Base-by-base conservation (phyloP, 441 rosid species). In the Adansonia gregorii region DNA sequence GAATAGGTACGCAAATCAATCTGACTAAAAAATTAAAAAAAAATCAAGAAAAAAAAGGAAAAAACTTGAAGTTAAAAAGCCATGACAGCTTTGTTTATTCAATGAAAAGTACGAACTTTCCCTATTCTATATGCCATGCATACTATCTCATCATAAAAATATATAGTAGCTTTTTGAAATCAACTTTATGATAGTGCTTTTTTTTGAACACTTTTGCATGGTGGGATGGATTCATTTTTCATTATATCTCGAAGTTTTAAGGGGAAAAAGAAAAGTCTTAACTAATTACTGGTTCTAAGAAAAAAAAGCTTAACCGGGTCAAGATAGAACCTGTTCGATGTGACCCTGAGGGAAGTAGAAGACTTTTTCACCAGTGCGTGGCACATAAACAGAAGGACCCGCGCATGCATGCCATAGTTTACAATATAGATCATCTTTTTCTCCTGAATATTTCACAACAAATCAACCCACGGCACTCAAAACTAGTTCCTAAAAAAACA, bases 261-360 rank as follows among this genome's bases (percentile, higher is more conserved):
- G 24, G 31, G 2, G 17, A 17, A 45, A 45, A 6, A 45, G 17
- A 8, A 55, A 56, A 5, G 56, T 27, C 61, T 60, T 60, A 60
- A 60, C 4, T 60, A 22, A 60, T 11, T 22, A 11, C 1, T 61
- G 35, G 41, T 24, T 24, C 24, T 24, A 11, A 7, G 6, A 51
- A 24, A 31, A 31, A 31, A 31, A 31, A 31, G 14, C 2, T 56
- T 59, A 70, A 49, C 5, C n/a, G n/a, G 24, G 63, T 31, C 31
- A 51, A 6, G 17, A 71, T 7, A 24, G 81, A 82, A 90, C 95
- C 92, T 89, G 89, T 76, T 89, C 90, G 45, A 89, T 67, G 66
- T 91, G 93, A 31, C 92, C 95, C 55, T 88, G 95, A 58, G 85
- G 92, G 76, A 87, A 89, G 78, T 91, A 91, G 46, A 79, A 69